A percentile compares a stretch with the other conserved stretches of the same genome.
Conservation (phyloP, 192 early-diverging fungal genomes). For the Coemansia sp. region DNA sequence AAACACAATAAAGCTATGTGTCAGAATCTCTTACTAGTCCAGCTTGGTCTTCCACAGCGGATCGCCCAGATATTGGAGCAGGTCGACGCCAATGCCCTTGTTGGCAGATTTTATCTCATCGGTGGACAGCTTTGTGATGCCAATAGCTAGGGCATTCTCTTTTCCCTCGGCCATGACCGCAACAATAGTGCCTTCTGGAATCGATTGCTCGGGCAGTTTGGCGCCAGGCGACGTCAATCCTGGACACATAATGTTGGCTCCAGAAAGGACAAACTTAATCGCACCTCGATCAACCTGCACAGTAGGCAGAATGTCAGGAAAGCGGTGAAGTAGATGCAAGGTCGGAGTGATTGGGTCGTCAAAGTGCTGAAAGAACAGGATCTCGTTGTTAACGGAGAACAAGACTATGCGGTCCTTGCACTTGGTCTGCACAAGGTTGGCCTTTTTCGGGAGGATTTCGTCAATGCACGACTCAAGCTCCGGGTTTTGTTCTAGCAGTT, state of each 20-base stretch:
- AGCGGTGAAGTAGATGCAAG: constrained; percentile 86
- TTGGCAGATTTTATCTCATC: constrained; percentile 88
- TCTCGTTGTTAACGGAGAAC: constrained; percentile 75
- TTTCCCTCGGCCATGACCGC: constrained; percentile 96
- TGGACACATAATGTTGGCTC: constrained; percentile 99
- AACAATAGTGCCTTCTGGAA: constrained; percentile 73
- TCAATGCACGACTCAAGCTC: constrained; percentile 81
- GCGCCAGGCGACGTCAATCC: constrained; percentile 95
- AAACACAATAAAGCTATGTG: background rate
- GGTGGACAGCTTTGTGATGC: constrained; percentile 83
- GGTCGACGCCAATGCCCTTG: constrained; percentile 88
- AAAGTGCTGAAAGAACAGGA: constrained; percentile 95
- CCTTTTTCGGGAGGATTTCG: constrained; percentile 95
- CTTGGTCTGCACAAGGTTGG: constrained; percentile 81
- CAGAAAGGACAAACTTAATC: constrained; percentile 95
- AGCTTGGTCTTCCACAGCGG: constrained; percentile 67
- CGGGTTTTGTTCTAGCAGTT: constrained; percentile 89
- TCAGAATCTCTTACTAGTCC: constrained; percentile 7
- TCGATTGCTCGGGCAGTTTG: constrained; percentile 66
- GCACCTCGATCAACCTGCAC: constrained; percentile 95
- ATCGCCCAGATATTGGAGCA: constrained; percentile 87
- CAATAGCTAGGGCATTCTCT: constrained; percentile 89
- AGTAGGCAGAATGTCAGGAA: constrained; percentile 86
- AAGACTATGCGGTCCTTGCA: constrained; percentile 89
- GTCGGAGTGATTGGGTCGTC: constrained; percentile 89